Conservation (phyloP, 208 protist genomes). For the Dictyostelium gargantuum region DNA sequence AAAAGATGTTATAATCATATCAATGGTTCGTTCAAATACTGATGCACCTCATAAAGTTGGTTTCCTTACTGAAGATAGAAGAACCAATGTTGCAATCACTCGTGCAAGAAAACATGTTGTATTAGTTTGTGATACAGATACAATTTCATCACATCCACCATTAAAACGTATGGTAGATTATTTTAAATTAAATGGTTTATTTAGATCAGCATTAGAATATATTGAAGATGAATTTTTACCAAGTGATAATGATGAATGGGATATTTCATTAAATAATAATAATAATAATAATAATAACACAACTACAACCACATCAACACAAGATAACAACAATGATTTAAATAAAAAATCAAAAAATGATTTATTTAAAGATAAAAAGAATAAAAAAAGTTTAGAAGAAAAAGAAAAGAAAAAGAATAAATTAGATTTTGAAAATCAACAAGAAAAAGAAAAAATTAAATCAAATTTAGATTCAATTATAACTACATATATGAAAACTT, state of each 20-base stretch:
- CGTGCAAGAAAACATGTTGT: slow-evolving; percentile 72
- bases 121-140: slow-evolving; percentile 71
- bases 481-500: slow-evolving; percentile 19
- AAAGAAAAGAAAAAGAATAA: slow-evolving; percentile 24
- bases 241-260: neutral
- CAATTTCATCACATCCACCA: slow-evolving; percentile 62
- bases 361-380: neutral
- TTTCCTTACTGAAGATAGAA: slow-evolving; percentile 75
- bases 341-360: slow-evolving; percentile 8
- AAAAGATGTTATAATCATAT: slow-evolving; percentile 82
- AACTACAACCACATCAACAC: neutral
- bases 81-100: slow-evolving; percentile 81
- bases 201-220: slow-evolving; percentile 35
- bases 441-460: neutral
- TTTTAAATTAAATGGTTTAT: slow-evolving; percentile 56
- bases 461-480: neutral
- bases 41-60: slow-evolving; percentile 66
- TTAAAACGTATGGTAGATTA: slow-evolving; percentile 73
- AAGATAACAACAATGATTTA: neutral
- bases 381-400: slow-evolving; percentile 22
- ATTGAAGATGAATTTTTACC: neutral
- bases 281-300: neutral
- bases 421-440: neutral
- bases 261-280: neutral
- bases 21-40: slow-evolving; percentile 74